phyloP scores from a whole-genome alignment of 2,329 filamentous ascomycete genomes.

The Neonectria punicea region DNA sequence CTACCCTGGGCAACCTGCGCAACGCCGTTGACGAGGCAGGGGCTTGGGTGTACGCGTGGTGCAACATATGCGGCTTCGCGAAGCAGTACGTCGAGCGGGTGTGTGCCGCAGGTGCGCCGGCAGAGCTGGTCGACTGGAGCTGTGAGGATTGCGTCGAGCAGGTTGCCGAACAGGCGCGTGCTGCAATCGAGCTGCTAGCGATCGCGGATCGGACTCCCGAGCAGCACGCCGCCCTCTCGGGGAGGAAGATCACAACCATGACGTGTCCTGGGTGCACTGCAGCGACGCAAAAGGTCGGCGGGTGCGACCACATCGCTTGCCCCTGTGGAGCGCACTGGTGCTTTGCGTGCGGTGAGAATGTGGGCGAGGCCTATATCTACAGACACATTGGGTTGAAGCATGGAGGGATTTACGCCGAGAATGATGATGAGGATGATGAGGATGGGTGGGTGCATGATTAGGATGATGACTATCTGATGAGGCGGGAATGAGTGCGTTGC shows the following conservation, averaged over 20 bases:
- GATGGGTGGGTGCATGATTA: constrained; percentile 21
- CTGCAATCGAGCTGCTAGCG: not conserved
- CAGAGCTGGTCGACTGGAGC: constrained; percentile 50
- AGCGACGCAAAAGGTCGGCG: constrained; percentile 49
- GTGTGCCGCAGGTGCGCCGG: constrained; percentile 54
- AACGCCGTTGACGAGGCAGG: constrained; percentile 53
- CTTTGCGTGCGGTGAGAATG: constrained; percentile 50
- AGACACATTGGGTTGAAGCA: constrained; percentile 49
- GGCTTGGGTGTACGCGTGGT: constrained; percentile 61
- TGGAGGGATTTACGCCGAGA: constrained; percentile 42
- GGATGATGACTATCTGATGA: constrained; percentile 3
- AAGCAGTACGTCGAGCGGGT: constrained; percentile 54
- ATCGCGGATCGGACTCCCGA: not conserved
- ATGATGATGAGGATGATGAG: constrained; percentile 26
- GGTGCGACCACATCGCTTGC: constrained; percentile 55
- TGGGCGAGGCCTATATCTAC: constrained; percentile 47
- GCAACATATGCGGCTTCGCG: constrained; percentile 54
- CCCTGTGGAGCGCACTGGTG: constrained; percentile 53
- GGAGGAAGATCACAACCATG: constrained; percentile 28
- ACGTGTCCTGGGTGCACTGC: constrained; percentile 52
- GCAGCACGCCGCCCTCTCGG: not conserved
- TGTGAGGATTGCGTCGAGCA: constrained; percentile 53
- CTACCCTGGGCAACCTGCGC: constrained; percentile 50
- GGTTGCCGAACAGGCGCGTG: not conserved
- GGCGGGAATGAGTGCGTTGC: not conserved